These are phyloP conservation scores for Rhytidhysteron rufulum DNA, from an alignment of 2,329 filamentous ascomycete genomes.

Conservation along the genomic window DNA sequence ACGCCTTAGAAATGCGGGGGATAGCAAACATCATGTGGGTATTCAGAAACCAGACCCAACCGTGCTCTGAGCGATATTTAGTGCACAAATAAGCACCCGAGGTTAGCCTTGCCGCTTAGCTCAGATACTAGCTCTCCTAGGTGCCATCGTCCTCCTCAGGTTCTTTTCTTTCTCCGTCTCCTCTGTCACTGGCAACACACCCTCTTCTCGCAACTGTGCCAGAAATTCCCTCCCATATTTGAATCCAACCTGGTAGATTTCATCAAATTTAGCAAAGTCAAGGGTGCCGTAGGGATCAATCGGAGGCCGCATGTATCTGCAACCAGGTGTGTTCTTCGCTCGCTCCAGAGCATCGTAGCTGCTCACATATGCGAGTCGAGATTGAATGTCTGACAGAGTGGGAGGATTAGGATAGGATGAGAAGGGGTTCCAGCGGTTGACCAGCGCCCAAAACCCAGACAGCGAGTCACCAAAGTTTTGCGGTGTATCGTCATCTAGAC, in stretches of 20 bases:
- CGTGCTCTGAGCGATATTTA: too few species aligned
- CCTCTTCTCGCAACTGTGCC: slow-evolving; percentile 70
- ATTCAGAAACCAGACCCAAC: too few species aligned
- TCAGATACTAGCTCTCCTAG: slow-evolving; percentile 46
- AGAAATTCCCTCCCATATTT: slow-evolving; percentile 79
- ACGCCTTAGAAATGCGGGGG: too few species aligned
- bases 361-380: slow-evolving; percentile 87
- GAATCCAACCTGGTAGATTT: slow-evolving; percentile 90
- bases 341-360: slow-evolving; percentile 91
- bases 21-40: too few species aligned
- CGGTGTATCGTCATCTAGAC: slow-evolving; percentile 85
- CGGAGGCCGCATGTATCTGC: slow-evolving; percentile 93
- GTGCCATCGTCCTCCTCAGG: slow-evolving; percentile 50
- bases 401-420: slow-evolving; percentile 85
- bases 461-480: slow-evolving; percentile 92
- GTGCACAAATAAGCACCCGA: too few species aligned
- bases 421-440: slow-evolving; percentile 97
- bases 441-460: slow-evolving; percentile 89
- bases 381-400: slow-evolving; percentile 93
- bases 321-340: slow-evolving; percentile 86
- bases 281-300: slow-evolving; percentile 91
- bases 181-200: slow-evolving; percentile 60
- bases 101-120: not conserved
- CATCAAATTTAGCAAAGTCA: slow-evolving; percentile 96
- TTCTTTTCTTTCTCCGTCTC: slow-evolving; percentile 51